Evolutionary conservation across 345 rosid genomes (phyloP).

Genomic region (Corchorus olitorius): DNA sequence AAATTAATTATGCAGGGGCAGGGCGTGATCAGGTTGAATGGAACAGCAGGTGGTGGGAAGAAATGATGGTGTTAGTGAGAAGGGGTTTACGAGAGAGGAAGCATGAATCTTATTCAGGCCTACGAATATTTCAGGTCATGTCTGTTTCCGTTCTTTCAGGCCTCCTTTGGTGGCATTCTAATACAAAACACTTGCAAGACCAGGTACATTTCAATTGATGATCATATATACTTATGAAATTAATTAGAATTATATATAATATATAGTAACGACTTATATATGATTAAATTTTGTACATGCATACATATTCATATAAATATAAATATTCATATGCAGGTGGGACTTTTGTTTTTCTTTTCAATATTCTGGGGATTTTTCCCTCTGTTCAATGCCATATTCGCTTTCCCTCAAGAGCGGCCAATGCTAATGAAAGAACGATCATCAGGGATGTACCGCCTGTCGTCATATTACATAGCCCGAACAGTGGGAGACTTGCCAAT

Average conservation of each 20-base stretch:
- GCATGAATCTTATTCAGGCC: constrained; percentile 83
- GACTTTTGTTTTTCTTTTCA: constrained; percentile 87
- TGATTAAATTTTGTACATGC: too few species aligned
- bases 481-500: constrained; percentile 87
- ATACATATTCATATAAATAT: not conserved
- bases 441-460: constrained; percentile 87
- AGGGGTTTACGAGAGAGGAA: constrained; percentile 82
- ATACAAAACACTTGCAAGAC: constrained; percentile 70
- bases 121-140: constrained; percentile 79
- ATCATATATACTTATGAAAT: too few species aligned
- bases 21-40: constrained; percentile 51
- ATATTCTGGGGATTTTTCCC: constrained; percentile 96
- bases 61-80: constrained; percentile 63
- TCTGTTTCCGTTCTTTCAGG: constrained; percentile 87
- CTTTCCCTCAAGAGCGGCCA: constrained; percentile 88
- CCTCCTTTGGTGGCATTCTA: constrained; percentile 87
- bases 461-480: constrained; percentile 79
- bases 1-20: constrained; percentile 24
- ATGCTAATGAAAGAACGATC: constrained; percentile 89
- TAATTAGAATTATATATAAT: too few species aligned
- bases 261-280: too few species aligned
- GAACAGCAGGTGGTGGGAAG: constrained; percentile 87
- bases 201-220: too few species aligned
- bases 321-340: constrained; percentile 48
- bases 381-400: constrained; percentile 73